Base-by-base conservation (phyloP, 768 basidiomycete species). In the Tremella fuciformis region DNA sequence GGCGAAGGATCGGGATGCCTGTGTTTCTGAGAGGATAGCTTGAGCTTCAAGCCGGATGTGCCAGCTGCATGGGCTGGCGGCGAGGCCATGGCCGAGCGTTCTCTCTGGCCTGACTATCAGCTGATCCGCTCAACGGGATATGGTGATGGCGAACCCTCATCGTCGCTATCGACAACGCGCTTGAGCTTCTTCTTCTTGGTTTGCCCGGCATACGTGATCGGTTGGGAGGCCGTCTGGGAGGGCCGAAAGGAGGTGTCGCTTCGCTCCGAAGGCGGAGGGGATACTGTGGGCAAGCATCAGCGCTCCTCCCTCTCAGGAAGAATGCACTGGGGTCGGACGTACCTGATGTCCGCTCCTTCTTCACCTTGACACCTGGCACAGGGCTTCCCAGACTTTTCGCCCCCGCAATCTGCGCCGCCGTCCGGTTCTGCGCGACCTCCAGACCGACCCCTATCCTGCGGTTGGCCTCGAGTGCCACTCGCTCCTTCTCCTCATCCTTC, bases 21-120 rank as follows among this genome's bases (percentile, higher is more conserved):
- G 18, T 21, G 18, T 42, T 64, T 64, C 21, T 53, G 26, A 18
- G 55, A 54, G 3, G 66, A 53, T 8, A 74, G 41, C 50, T 71
- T 74, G 53, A 74, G 61, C 40, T 74, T 74, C 8, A 74, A 57
- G 16, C 65, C 65, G 11, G 72, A 74, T 8, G 69, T 74, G 2
- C 64, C 48, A 15, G 42, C 44, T 19, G 34, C 38, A 22, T 52
- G 41, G 44, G 41, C 57, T 52, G 50, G 61, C 1, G 66, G 66
- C 13, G 67, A 69, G 16, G 58, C 59, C 9, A 64, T 49, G 11
- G 53, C 41, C 13, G 69, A 69, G 13, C 66, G 60, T 19, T 70
- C 64, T 22, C 71, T 52, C 61, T 63, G 51, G 22, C 1, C 48
- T 42, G 39, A 0, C 13, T 1, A 37, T 61, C 37, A 61, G 55